A percentile compares a stretch with the other conserved stretches of the same genome.
phyloP scores from a whole-genome alignment of 208 protist species.

The Angomonas deanei region DNA sequence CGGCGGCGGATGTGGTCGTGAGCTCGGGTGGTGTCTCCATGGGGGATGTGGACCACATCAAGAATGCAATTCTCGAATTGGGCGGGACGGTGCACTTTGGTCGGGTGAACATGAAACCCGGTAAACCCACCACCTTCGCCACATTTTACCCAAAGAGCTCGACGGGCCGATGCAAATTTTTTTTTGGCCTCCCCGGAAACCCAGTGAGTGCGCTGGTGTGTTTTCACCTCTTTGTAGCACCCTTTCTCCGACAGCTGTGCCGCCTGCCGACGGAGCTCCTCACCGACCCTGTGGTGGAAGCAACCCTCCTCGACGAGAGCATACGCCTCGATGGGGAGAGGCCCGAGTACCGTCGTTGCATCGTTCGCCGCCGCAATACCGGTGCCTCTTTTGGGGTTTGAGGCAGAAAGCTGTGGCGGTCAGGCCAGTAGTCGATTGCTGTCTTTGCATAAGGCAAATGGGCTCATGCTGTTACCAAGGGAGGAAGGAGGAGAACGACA shows the following conservation, averaged over 20 bases:
- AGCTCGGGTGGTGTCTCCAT: background rate
- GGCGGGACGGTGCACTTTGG: background rate
- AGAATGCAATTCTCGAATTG: background rate
- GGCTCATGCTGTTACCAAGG: background rate
- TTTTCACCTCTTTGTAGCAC: constrained; percentile 1
- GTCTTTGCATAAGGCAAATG: background rate
- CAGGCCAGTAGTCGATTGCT: background rate
- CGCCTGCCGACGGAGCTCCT: background rate
- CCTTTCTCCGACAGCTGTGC: background rate
- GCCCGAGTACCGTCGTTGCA: background rate
- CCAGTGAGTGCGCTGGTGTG: background rate
- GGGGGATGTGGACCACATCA: constrained; percentile 2
- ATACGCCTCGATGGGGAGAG: background rate
- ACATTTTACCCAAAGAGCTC: background rate
- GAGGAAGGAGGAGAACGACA: background rate
- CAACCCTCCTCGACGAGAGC: background rate
- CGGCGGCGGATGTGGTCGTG: background rate
- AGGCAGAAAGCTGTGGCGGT: background rate
- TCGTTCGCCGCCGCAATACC: background rate
- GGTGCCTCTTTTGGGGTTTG: background rate
- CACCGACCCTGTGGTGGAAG: background rate
- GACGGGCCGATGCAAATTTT: background rate
- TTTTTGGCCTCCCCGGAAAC: background rate
- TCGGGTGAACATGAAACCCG: background rate
- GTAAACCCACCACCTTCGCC: background rate